Evolutionary conservation across 345 rosid genomes (phyloP).

Genomic region (Pistacia atlantica): DNA sequence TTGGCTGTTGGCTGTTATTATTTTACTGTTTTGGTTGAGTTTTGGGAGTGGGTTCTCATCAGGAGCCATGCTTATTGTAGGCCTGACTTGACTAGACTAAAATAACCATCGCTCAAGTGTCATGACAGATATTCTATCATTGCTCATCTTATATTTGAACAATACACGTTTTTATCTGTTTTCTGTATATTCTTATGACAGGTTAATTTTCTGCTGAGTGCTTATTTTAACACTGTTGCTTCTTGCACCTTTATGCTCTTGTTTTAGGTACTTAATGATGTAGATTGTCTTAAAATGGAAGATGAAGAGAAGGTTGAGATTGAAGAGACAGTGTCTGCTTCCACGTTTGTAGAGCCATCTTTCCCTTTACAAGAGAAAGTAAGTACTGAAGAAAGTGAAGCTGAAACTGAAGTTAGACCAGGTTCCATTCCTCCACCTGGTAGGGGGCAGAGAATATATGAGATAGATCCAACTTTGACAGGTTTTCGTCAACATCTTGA

Average conservation of each 20-base stretch:
- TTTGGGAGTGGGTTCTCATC: too few species aligned
- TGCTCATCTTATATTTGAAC: not conserved
- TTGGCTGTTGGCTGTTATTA: too few species aligned
- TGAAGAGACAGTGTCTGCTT: conserved; percentile 37
- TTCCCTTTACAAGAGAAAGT: conserved; percentile 28
- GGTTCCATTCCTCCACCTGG: conserved; percentile 73
- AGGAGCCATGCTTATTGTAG: not conserved
- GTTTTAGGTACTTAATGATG: conserved; percentile 39
- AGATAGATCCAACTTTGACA: conserved; percentile 72
- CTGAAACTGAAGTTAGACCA: conserved; percentile 37
- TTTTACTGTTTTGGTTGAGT: too few species aligned
- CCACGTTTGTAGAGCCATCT: conserved; percentile 33
- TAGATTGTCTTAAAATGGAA: conserved; percentile 47
- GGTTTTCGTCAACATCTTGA: conserved; percentile 73
- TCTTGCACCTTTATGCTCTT: conserved; percentile 14
- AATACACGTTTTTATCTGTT: not conserved
- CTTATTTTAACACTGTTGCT: not conserved
- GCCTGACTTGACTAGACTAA: not conserved
- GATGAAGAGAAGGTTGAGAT: conserved; percentile 39
- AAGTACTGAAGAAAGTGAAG: conserved; percentile 38
- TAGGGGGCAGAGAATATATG: conserved; percentile 72
- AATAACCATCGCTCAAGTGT: not conserved
- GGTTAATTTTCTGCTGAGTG: conserved; percentile 1
- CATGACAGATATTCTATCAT: not conserved
- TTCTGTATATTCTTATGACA: conserved; percentile 1